phyloP scores from a whole-genome alignment of 164 flowering plant genomes.

The Echeveria elegans region DNA sequence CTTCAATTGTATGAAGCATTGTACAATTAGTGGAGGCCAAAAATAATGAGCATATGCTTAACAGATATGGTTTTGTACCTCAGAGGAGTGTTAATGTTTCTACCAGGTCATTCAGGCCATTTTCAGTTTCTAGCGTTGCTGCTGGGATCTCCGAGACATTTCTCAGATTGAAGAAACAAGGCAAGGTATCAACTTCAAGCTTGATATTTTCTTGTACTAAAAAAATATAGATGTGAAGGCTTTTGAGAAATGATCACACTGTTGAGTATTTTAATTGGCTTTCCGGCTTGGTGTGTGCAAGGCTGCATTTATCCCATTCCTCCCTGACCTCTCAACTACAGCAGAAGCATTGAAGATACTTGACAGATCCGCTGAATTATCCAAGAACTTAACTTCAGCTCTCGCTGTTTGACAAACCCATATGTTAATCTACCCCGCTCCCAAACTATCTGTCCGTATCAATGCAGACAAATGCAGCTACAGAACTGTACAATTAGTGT shows the following conservation, averaged over 20 bases:
- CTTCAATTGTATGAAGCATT: no score
- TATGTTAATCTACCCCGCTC: no score
- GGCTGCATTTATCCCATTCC: constrained; percentile 83
- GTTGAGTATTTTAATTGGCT: constrained; percentile 9
- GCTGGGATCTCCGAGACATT: constrained; percentile 65
- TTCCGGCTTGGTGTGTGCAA: constrained; percentile 16
- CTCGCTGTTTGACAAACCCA: no score
- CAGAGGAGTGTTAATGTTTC: neutral
- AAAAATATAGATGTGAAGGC: constrained; percentile 61
- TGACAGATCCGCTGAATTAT: constrained; percentile 74
- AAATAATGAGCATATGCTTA: no score
- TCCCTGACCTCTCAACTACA: constrained; percentile 86
- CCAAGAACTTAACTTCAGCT: no score
- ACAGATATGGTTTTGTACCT: neutral
- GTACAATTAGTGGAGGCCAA: no score
- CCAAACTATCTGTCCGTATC: no score
- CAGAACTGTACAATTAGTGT: no score
- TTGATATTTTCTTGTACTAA: no score
- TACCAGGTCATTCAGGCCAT: constrained; percentile 19
- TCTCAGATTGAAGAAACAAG: constrained; percentile 42
- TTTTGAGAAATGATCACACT: neutral
- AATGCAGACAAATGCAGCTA: no score
- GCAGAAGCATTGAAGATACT: constrained; percentile 80
- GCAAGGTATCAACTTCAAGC: no score
- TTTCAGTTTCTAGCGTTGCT: constrained; percentile 25